These are phyloP conservation scores for Hypomontagnella submonticulosa DNA, from an alignment of 495 filamentous ascomycete species.

Conservation along the genomic window DNA sequence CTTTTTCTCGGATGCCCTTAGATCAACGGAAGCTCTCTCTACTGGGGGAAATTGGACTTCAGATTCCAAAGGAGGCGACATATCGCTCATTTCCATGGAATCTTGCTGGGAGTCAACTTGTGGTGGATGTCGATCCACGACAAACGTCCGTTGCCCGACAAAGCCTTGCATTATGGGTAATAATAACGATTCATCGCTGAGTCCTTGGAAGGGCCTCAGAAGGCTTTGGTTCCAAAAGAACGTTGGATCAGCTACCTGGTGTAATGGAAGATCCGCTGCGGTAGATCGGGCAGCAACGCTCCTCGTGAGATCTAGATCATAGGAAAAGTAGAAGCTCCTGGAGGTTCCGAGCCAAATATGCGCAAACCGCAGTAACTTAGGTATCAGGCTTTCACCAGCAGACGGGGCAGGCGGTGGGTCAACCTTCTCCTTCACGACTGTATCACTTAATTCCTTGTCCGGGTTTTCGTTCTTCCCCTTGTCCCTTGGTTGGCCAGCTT, in stretches of 20 bases:
- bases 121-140: constrained; percentile 63
- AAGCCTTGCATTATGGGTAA: constrained; percentile 95
- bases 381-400: constrained; percentile 66
- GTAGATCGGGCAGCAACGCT: constrained; percentile 62
- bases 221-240: constrained; percentile 93
- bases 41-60: constrained; percentile 20
- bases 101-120: constrained; percentile 55
- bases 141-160: constrained; percentile 86
- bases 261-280: constrained; percentile 66
- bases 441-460: constrained; percentile 48
- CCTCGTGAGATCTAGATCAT: constrained; percentile 89
- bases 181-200: constrained; percentile 71
- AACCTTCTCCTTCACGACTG: constrained; percentile 46
- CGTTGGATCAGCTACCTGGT: constrained; percentile 77
- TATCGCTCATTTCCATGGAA: constrained; percentile 55
- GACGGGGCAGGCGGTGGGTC: constrained; percentile 43
- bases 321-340: constrained; percentile 89
- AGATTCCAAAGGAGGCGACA: constrained; percentile 38
- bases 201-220: constrained; percentile 75
- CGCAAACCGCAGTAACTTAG: constrained; percentile 84
- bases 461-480: constrained; percentile 20
- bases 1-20: constrained; percentile 54
- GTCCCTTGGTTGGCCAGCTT: constrained; percentile 14
- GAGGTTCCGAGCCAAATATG: constrained; percentile 81
- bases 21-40: constrained; percentile 43